Evolutionary conservation across 2,329 filamentous ascomycete species (phyloP).

Genomic region (Fusarium sp.): DNA sequence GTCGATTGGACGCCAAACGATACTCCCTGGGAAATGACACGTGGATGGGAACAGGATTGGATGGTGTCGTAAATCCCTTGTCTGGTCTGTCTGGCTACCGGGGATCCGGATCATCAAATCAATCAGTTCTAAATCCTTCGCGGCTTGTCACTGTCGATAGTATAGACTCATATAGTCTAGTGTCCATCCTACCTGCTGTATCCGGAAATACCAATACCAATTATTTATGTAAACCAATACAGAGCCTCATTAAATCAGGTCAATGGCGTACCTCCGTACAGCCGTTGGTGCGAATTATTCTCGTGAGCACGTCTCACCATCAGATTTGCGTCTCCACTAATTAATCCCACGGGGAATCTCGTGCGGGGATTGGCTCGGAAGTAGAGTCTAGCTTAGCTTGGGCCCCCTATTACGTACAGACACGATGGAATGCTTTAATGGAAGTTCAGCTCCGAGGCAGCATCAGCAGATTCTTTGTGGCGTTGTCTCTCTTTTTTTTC

Average conservation of each 20-base stretch:
- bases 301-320: conserved; percentile 20
- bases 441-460: conserved; percentile 9
- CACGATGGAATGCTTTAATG: conserved; percentile 2
- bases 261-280: too few relatives aligned
- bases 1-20: background rate
- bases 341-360: conserved; percentile 22
- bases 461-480: background rate
- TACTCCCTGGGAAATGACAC: conserved; percentile 1
- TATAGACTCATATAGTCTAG: background rate
- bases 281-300: conserved; percentile 6
- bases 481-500: background rate
- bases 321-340: conserved; percentile 7
- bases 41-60: background rate
- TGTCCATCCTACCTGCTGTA: conserved; percentile 2
- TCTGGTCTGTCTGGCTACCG: background rate
- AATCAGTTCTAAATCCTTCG: conserved; percentile 12
- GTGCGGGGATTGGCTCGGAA: conserved; percentile 32
- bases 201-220: conserved; percentile 12
- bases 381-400: background rate
- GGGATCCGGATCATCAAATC: conserved; percentile 1
- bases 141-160: conserved; percentile 2
- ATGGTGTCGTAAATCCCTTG: background rate
- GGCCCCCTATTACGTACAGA: conserved; percentile 20
- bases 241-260: conserved; percentile 25
- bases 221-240: conserved; percentile 30